phyloP scores from a whole-genome alignment of 106 monocot genomes.

The Posidonia australis region DNA sequence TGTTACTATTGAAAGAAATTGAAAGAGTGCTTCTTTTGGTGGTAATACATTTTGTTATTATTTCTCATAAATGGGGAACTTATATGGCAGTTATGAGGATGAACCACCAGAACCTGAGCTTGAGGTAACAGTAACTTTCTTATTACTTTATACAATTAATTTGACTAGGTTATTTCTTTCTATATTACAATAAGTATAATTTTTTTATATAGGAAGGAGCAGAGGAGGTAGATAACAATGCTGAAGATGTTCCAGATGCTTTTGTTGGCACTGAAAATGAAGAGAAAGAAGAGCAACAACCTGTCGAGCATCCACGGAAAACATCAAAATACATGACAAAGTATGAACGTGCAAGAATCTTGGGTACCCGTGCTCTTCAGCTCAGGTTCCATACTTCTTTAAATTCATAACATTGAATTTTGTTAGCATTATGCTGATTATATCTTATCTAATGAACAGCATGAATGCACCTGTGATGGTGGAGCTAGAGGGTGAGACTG shows the following conservation, averaged over 20 bases:
- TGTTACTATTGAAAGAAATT: no score
- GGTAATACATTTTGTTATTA: not conserved
- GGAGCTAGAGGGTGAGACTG: slow-evolving; percentile 75
- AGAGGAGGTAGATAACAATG: slow-evolving; percentile 63
- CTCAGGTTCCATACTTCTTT: no score
- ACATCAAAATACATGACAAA: slow-evolving; percentile 82
- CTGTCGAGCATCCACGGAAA: slow-evolving; percentile 36
- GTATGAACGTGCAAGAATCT: slow-evolving; percentile 67
- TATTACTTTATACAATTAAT: not conserved
- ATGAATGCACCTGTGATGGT: slow-evolving; percentile 91
- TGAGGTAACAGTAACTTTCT: no score
- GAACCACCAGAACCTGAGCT: slow-evolving; percentile 94
- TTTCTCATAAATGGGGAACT: not conserved
- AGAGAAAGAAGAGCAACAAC: slow-evolving; percentile 22
- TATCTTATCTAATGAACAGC: no score
- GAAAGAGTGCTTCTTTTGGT: not conserved
- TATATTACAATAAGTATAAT: no score
- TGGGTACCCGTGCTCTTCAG: slow-evolving; percentile 82
- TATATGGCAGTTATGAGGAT: slow-evolving; percentile 78
- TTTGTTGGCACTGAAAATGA: slow-evolving; percentile 13
- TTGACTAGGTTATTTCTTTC: no score
- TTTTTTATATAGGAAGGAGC: slow-evolving; percentile 71
- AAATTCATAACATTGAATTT: no score
- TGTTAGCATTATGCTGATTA: no score
- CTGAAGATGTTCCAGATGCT: slow-evolving; percentile 63